These are phyloP conservation scores for Coemansia sp. DNA, from an alignment of 192 early-diverging fungal genomes.

Conservation along the genomic window DNA sequence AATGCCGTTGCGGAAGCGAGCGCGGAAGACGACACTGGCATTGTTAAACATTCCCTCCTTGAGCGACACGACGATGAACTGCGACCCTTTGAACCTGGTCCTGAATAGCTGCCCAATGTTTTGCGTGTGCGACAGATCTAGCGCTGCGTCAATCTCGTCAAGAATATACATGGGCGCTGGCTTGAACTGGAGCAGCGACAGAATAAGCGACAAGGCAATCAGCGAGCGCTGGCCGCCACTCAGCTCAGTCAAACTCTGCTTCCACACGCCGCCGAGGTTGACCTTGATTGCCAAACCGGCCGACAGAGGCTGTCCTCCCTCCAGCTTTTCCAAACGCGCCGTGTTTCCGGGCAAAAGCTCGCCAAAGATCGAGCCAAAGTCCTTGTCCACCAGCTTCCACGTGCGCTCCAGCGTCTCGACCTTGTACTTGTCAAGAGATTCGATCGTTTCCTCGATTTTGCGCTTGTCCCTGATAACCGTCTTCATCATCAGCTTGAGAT, in stretches of 20 bases:
- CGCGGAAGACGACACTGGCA: conserved; percentile 93
- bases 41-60: conserved; percentile 99
- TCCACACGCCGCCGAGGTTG: conserved; percentile 95
- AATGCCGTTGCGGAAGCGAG: conserved; percentile 92
- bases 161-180: conserved; percentile 99
- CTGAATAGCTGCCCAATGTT: conserved; percentile 94
- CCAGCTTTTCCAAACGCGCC: conserved; percentile 82
- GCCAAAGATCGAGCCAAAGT: conserved; percentile 96
- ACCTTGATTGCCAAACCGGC: conserved; percentile 94
- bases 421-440: conserved; percentile 85
- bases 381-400: conserved; percentile 89
- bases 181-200: conserved; percentile 96
- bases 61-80: conserved; percentile 97
- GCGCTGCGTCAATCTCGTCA: conserved; percentile 98
- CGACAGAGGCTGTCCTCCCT: conserved; percentile 68
- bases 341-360: conserved; percentile 92
- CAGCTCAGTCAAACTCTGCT: conserved; percentile 91
- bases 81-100: conserved; percentile 91
- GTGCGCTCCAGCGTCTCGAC: conserved; percentile 85
- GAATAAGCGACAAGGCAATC: conserved; percentile 93
- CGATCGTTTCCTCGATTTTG: conserved; percentile 94
- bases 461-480: conserved; percentile 91
- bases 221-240: conserved; percentile 98
- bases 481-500: conserved; percentile 80
- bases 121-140: conserved; percentile 97